Percentiles rank a stretch among this genome's conserved stretches.
Evolutionary conservation across 2,329 filamentous ascomycete species (phyloP).

Genomic region (Aspergillus viridinutans): DNA sequence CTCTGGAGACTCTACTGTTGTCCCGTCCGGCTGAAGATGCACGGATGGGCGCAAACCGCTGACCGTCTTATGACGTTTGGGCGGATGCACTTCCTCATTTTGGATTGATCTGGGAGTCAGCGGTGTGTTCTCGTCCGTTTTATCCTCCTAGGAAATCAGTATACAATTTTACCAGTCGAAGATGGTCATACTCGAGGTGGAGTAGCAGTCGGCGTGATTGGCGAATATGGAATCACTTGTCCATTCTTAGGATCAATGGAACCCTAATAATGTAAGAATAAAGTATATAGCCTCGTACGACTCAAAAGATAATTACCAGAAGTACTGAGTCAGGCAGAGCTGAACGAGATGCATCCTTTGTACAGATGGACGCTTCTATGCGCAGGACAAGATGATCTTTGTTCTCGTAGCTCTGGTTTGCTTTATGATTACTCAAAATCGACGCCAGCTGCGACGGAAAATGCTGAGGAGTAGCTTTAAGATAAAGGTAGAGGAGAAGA

Average conservation of each 20-base stretch:
- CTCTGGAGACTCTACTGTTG: neutral
- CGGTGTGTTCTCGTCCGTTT: neutral
- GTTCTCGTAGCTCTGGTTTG: neutral
- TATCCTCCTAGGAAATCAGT: neutral
- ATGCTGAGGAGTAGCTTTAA: neutral
- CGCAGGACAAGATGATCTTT: constrained; percentile 3
- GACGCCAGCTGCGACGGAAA: constrained; percentile 9
- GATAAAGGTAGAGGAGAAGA: neutral
- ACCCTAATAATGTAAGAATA: constrained; percentile 3
- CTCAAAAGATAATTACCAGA: neutral
- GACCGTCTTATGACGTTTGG: constrained; percentile 27
- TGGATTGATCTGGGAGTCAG: constrained; percentile 3
- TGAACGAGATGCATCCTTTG: neutral
- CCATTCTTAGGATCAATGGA: constrained; percentile 10
- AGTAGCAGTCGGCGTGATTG: neutral
- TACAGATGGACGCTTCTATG: constrained; percentile 7
- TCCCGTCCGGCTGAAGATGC: neutral
- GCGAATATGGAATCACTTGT: constrained; percentile 1
- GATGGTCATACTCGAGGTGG: neutral
- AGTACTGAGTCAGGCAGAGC: neutral
- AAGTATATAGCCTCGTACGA: too few relatives aligned
- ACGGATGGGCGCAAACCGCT: constrained; percentile 27
- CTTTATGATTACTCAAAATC: neutral
- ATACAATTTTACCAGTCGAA: neutral
- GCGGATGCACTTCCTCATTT: constrained; percentile 3